These are phyloP conservation scores for Neurospora sp. DNA, from an alignment of 495 filamentous ascomycete species.

Conservation along the genomic window DNA sequence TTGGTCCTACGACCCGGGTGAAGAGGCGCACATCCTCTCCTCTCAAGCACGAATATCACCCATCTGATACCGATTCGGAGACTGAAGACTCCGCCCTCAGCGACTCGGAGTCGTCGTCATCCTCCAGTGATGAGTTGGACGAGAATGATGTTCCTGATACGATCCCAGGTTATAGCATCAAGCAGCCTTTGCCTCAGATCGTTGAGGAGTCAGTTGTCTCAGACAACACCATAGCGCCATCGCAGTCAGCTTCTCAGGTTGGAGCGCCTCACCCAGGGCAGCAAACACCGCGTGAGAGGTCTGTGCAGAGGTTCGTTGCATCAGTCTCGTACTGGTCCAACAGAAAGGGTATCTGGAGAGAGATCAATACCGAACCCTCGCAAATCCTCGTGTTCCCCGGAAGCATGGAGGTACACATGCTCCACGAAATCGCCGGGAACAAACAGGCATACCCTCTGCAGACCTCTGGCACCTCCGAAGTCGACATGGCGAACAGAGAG, in stretches of 20 bases:
- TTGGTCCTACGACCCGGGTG: constrained; percentile 25
- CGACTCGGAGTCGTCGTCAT: constrained; percentile 32
- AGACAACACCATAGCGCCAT: constrained; percentile 52
- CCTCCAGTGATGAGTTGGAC: constrained; percentile 41
- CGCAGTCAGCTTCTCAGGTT: constrained; percentile 66
- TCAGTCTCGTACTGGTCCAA: constrained; percentile 80
- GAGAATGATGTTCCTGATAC: constrained; percentile 40
- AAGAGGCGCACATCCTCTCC: constrained; percentile 81
- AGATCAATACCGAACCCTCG: constrained; percentile 53
- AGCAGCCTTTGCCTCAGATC: constrained; percentile 11
- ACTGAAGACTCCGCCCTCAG: constrained; percentile 39
- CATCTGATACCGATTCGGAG: constrained; percentile 57
- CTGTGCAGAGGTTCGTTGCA: constrained; percentile 53
- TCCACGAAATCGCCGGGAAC: constrained; percentile 37
- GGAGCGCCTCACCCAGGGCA: constrained; percentile 37
- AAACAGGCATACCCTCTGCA: constrained; percentile 31
- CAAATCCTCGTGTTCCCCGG: constrained; percentile 74
- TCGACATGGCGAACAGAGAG: constrained; percentile 27
- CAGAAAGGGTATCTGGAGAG: constrained; percentile 67
- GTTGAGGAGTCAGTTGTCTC: constrained; percentile 23
- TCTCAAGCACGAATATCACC: constrained; percentile 94
- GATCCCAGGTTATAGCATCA: constrained; percentile 39
- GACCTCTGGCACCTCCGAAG: constrained; percentile 26
- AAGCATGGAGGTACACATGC: constrained; percentile 71
- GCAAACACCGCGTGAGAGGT: constrained; percentile 39